Base-by-base conservation (phyloP, 2,329 filamentous ascomycete genomes). In the Microsporum ferrugineum region DNA sequence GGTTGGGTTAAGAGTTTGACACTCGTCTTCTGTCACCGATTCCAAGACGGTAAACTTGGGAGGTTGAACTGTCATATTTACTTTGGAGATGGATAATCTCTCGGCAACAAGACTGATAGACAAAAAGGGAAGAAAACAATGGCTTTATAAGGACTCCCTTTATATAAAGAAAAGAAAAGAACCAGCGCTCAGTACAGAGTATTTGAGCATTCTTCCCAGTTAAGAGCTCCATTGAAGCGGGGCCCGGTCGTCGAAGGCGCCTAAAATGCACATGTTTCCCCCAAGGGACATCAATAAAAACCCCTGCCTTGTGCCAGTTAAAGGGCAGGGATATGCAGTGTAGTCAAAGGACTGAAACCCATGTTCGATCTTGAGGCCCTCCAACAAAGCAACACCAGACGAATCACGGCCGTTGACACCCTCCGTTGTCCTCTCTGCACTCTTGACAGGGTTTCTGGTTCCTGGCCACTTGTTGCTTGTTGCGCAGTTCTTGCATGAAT, bases 1-100 rank as follows among this genome's bases (percentile, higher is more conserved):
- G 29, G 69, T 70, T n/a, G 64, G 59, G 17, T 33, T 34, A n/a
- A 29, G 51, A 34, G 33, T 55, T 7, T 61, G 57, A 45, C 47
- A 61, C 61, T 39, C 59, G 31, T 64, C 65, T 58, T 67, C 65
- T 58, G 63, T 49, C 47, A 55, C 59, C 3, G 51, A 3, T 55
- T 55, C 51, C 31, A 34, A 31, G 10, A 31, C 51, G 29, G 33
- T 55, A n/a, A 38, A 36, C 14, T 36, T 55, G 14, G 31, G 51
- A 36, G 51, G n/a, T 12, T 31, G 29, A n/a, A 55, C 3, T 12
- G 51, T 23, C 51, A 53, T 53, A 8, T 53, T 53, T 47, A 6
- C 17, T 47, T 47, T 8, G 14, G 8, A n/a, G 31, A 31, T 8
- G 33, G 33, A 17, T 29, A n/a, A 6, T 8, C 3, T 23, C 47